phyloP scores from a whole-genome alignment of 305 asterid genomes.

The Fraxinus sp. region DNA sequence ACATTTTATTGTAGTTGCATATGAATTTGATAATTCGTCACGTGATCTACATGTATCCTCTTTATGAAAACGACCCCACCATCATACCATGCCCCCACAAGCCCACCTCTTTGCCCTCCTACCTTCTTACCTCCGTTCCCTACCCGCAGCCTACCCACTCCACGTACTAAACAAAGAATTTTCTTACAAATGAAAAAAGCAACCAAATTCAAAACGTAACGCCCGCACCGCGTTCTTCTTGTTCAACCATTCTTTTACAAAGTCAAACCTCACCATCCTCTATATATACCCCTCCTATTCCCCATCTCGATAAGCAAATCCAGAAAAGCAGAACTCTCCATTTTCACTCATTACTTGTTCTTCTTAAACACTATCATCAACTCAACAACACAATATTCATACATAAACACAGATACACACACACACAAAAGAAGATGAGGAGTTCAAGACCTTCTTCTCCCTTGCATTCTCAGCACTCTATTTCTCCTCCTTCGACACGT shows the following conservation, averaged over 20 bases:
- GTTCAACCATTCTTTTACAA: neutral
- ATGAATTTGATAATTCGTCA: too few relatives aligned
- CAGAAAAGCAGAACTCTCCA: neutral
- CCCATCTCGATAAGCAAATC: neutral
- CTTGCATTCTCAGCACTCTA: constrained; percentile 14
- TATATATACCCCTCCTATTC: constrained; percentile 17
- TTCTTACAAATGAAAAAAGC: neutral
- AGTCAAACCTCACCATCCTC: constrained; percentile 17
- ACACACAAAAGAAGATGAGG: constrained; percentile 28
- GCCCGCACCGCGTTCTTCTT: constrained; percentile 23
- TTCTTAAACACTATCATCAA: neutral
- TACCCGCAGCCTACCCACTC: neutral
- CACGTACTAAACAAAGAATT: neutral
- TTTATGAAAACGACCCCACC: neutral
- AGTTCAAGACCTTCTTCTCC: constrained; percentile 42
- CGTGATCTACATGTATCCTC: too few relatives aligned
- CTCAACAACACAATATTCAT: neutral
- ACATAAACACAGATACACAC: neutral
- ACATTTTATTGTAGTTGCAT: too few relatives aligned
- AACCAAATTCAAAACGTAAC: neutral
- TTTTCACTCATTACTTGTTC: constrained; percentile 18
- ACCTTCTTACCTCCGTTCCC: neutral
- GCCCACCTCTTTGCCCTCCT: neutral
- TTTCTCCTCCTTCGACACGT: constrained; percentile 23
- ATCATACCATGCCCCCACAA: neutral